Conservation (phyloP, 108 stramenopile species). For the Cyclotella cryptica region DNA sequence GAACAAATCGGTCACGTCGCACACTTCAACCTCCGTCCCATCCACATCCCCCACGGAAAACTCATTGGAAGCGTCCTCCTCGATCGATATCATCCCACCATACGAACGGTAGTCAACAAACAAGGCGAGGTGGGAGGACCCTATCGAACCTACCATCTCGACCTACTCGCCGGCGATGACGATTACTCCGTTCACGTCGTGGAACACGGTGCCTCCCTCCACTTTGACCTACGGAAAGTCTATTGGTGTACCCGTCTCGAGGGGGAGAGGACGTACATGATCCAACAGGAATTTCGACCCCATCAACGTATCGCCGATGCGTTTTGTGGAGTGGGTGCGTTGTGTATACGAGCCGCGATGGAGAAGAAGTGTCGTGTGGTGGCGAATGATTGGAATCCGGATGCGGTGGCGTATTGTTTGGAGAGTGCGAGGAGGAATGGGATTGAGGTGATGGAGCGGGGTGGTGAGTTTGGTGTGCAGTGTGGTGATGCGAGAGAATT, state of each 20-base stretch:
- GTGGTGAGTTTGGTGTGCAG: conserved; percentile 35
- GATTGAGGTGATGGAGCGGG: conserved; percentile 25
- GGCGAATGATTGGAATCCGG: conserved; percentile 95
- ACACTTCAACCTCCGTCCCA: conserved; percentile 91
- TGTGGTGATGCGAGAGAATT: conserved; percentile 86
- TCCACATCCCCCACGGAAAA: conserved; percentile 79
- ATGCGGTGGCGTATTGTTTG: conserved; percentile 63
- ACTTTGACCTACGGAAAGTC: conserved; percentile 91
- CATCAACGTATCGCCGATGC: conserved; percentile 85
- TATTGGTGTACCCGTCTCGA: conserved; percentile 96
- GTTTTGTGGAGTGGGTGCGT: conserved; percentile 97
- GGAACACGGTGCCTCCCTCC: conserved; percentile 82
- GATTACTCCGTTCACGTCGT: conserved; percentile 72
- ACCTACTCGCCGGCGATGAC: conserved; percentile 87
- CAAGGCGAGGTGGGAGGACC: conserved; percentile 90
- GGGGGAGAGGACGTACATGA: conserved; percentile 83
- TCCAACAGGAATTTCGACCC: conserved; percentile 64
- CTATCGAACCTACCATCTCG: conserved; percentile 93
- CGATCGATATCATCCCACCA: conserved; percentile 69
- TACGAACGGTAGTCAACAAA: conserved; percentile 96
- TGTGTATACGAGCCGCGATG: conserved; percentile 80
- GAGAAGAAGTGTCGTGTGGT: conserved; percentile 56
- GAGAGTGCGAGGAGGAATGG: conserved; percentile 62
- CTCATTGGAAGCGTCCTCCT: conserved; percentile 93
- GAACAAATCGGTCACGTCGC: conserved; percentile 97